Base-by-base conservation (phyloP, 129 eudicot species). In the Artemisia annua region DNA sequence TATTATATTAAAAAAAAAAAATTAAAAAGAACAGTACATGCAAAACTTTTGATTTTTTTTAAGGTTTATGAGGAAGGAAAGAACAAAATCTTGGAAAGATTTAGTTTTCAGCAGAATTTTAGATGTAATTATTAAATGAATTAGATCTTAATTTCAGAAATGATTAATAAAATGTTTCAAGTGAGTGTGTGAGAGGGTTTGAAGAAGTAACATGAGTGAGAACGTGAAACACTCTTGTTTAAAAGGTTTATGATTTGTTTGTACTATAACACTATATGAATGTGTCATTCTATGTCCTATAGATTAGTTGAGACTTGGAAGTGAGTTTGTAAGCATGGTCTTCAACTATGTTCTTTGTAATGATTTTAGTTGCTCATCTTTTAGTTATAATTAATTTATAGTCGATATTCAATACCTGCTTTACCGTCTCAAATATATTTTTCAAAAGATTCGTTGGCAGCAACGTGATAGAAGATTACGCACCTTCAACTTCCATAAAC, bases 181-280 rank as follows among this genome's bases (percentile, higher is more conserved):
- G 43, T 63, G 72, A n/a, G 32, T 28, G 32, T 28, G 32, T 28
- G 13, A 11, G 46, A 26, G 60, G 73, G 67, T 20, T 75, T 75
- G 80, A 67, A 75, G 16, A 73, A 77, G 81, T 44, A 59, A n/a
- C 62, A 67, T 26, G 75, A 69, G 64, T 69, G 75, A 60, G 70
- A 60, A 22, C 81, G 63, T 59, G 62, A 69, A 69, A 77, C 32
- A 39, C 72, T 66, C 73, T 43, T 58, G 70, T 54, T n/a, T 48
- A 60, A 67, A 46, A 46, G 79, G 28, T 49, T 48, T 48, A 61
- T 39, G 50, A n/a, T 52, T 14, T 52, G 54, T 61, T 49, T 26
- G 35, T 52, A 51, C 11, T 5, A 28, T 28, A n/a, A 28, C 56
- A 77, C 63, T 76, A 64, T 67, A 35, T 15, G 10, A 49, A 57